A percentile compares a stretch with the other conserved stretches of the same genome.
Conservation (phyloP, 163 green algal genomes). For the Dunaliella salina region DNA sequence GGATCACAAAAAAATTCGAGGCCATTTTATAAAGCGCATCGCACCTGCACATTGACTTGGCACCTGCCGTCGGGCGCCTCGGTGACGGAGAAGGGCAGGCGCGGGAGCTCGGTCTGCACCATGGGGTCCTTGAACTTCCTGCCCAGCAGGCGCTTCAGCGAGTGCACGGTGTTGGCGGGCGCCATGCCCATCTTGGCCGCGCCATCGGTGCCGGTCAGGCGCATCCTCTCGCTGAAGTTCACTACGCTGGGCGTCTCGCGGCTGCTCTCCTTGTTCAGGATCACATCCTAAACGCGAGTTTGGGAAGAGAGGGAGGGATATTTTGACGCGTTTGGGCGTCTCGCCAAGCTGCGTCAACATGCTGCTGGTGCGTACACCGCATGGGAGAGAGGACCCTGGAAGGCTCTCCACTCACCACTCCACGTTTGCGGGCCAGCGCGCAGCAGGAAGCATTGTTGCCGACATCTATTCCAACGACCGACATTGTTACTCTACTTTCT, state of each 20-base stretch:
- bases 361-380: background rate
- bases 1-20: background rate
- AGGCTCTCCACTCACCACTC: slow-evolving; percentile 21
- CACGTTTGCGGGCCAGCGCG: slow-evolving; percentile 83
- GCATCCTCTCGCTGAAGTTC: slow-evolving; percentile 78
- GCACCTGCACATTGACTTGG: slow-evolving; percentile 66
- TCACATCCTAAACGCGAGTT: slow-evolving; percentile 66
- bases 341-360: background rate
- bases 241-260: slow-evolving; percentile 90
- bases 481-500: slow-evolving; percentile 44
- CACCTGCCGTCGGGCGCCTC: slow-evolving; percentile 71
- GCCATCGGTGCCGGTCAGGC: slow-evolving; percentile 56
- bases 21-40: background rate
- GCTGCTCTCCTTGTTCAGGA: slow-evolving; percentile 96
- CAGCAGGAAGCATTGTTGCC: slow-evolving; percentile 81
- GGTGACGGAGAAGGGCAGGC: slow-evolving; percentile 63
- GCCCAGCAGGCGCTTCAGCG: slow-evolving; percentile 93
- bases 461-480: slow-evolving; percentile 86
- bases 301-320: background rate
- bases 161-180: slow-evolving; percentile 86
- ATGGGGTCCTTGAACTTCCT: slow-evolving; percentile 76
- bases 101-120: slow-evolving; percentile 77
- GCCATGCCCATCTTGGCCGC: slow-evolving; percentile 78
- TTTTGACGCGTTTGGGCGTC: no score
- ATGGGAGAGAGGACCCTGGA: background rate